Conservation (phyloP, 805 yeast genomes). For the Saccharomycopsis vini region DNA sequence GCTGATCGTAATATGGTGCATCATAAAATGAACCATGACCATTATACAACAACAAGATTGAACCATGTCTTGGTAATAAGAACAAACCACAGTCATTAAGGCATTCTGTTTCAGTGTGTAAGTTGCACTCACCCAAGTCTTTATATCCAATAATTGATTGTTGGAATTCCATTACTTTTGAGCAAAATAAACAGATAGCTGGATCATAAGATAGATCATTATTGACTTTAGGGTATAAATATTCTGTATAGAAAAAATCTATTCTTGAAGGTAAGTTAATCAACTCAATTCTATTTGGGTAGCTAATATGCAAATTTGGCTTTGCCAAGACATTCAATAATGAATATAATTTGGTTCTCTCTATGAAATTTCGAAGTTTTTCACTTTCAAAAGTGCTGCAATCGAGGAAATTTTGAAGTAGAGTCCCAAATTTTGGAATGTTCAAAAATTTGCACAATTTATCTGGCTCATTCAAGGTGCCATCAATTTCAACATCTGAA, state of each 20-base stretch:
- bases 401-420: constrained; percentile 17
- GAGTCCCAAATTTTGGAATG: constrained; percentile 31
- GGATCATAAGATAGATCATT: constrained; percentile 47
- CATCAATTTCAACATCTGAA: constrained; percentile 26
- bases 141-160: constrained; percentile 42
- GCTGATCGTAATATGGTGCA: constrained; percentile 78
- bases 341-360: constrained; percentile 4
- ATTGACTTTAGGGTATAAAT: constrained; percentile 37
- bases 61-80: constrained; percentile 59
- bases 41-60: constrained; percentile 53
- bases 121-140: constrained; percentile 71
- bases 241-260: constrained; percentile 58
- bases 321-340: constrained; percentile 3
- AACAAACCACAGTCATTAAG: constrained; percentile 62
- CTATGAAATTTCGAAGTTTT: constrained; percentile 19
- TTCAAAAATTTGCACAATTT: constrained; percentile 42
- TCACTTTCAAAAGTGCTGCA: constrained; percentile 23
- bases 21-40: constrained; percentile 77
- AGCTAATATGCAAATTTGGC: constrained; percentile 33
- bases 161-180: constrained; percentile 59
- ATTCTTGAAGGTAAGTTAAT: constrained; percentile 57
- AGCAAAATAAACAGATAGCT: constrained; percentile 82
- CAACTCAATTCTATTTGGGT: constrained; percentile 57
- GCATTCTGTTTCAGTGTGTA: constrained; percentile 59
- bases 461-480: constrained; percentile 41